phyloP scores from a whole-genome alignment of 208 protist genomes.

The Kentomonas sorsogonicus region DNA sequence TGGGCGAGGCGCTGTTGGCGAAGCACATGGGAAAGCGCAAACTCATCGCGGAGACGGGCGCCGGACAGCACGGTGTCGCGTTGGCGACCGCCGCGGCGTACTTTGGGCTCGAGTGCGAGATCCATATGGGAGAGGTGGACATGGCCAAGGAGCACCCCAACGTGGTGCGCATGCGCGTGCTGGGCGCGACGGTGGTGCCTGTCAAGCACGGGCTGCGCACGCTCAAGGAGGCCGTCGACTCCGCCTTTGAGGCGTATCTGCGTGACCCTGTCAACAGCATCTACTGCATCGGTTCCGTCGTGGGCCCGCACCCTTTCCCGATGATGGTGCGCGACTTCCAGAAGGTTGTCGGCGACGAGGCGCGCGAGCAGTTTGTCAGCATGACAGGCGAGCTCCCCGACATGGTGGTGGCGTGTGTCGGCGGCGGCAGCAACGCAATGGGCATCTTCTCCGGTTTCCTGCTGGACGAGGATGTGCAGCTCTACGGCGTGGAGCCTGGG shows the following conservation, averaged over 20 bases:
- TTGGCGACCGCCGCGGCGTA: constrained; percentile 68
- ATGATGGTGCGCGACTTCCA: constrained; percentile 82
- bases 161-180: constrained; percentile 80
- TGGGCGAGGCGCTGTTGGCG: constrained; percentile 61
- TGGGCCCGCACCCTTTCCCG: constrained; percentile 85
- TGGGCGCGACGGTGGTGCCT: constrained; percentile 53
- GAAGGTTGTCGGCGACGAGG: constrained; percentile 49
- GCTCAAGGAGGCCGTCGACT: constrained; percentile 80
- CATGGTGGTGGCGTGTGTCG: constrained; percentile 74
- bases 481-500: constrained; percentile 65
- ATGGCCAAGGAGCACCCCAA: constrained; percentile 61
- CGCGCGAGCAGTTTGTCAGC: constrained; percentile 35
- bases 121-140: constrained; percentile 82
- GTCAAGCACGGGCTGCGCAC: constrained; percentile 23
- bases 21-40: constrained; percentile 69
- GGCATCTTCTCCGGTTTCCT: constrained; percentile 70
- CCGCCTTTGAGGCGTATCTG: constrained; percentile 79
- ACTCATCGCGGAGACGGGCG: constrained; percentile 83
- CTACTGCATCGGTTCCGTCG: constrained; percentile 51
- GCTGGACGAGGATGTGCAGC: constrained; percentile 36
- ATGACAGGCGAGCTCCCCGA: constrained; percentile 38
- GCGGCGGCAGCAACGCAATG: constrained; percentile 83
- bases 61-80: constrained; percentile 85
- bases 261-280: constrained; percentile 28
- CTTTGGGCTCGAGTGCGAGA: constrained; percentile 50